phyloP scores from a whole-genome alignment of 106 monocot species.

The Apostasia ramifera region DNA sequence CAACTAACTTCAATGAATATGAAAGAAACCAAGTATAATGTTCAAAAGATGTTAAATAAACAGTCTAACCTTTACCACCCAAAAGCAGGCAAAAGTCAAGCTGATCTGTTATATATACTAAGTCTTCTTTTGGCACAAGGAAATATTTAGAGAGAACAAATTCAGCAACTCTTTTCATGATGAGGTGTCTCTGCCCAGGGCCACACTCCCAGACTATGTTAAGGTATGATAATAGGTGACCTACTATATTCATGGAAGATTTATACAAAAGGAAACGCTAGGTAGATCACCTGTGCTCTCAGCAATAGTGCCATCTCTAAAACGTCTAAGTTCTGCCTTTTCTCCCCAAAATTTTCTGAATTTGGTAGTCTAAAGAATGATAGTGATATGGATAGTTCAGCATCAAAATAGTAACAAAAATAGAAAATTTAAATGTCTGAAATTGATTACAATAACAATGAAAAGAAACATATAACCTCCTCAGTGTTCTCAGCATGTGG shows the following conservation, averaged over 20 bases:
- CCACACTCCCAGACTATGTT: constrained; percentile 77
- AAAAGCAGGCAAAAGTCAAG: constrained; percentile 84
- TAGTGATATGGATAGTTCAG: not conserved
- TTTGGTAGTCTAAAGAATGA: constrained; percentile 38
- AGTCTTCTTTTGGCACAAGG: constrained; percentile 39
- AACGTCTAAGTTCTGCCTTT: constrained; percentile 84
- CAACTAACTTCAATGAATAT: not conserved
- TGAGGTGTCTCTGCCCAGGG: constrained; percentile 67
- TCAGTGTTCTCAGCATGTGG: constrained; percentile 72
- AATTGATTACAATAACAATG: not conserved
- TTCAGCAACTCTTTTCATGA: constrained; percentile 61
- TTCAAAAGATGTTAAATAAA: not conserved
- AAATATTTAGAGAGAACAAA: constrained; percentile 65
- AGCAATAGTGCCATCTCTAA: constrained; percentile 84
- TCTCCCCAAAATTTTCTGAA: constrained; percentile 98
- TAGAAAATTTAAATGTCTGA: not conserved
- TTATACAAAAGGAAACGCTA: not conserved
- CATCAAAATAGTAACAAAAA: not conserved
- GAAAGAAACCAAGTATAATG: not conserved
- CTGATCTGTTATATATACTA: constrained; percentile 59
- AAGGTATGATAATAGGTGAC: not conserved
- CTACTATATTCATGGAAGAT: not conserved
- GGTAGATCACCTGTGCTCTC: constrained; percentile 69
- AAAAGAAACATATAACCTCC: constrained; percentile 38
- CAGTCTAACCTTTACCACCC: constrained; percentile 57